phyloP scores from a whole-genome alignment of 495 filamentous ascomycete species.

The Penicillium nucicola region DNA sequence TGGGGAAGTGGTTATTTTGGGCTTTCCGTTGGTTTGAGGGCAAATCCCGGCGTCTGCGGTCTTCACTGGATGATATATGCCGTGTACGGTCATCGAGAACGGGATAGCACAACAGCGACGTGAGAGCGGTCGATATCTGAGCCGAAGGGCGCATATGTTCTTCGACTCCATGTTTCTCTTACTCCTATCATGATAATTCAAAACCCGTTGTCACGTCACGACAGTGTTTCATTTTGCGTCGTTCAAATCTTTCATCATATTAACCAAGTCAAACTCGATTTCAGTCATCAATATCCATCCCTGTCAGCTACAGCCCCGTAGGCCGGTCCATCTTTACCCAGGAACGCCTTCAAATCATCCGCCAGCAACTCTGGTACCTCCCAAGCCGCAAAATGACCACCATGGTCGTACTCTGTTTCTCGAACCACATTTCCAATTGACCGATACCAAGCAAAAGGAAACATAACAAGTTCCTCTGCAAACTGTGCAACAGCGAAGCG shows the following conservation, averaged over 20 bases:
- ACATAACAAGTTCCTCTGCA: slow-evolving; percentile 38
- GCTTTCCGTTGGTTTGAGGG: slow-evolving; percentile 26
- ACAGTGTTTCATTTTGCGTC: slow-evolving; percentile 34
- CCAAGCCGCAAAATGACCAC: slow-evolving; percentile 54
- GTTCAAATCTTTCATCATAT: not conserved
- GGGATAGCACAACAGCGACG: slow-evolving; percentile 16
- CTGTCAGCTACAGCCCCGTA: slow-evolving; percentile 34
- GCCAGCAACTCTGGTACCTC: slow-evolving; percentile 45
- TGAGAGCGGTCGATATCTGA: slow-evolving; percentile 11
- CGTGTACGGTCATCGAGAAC: slow-evolving; percentile 18
- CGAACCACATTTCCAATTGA: slow-evolving; percentile 40
- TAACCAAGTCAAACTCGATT: not conserved
- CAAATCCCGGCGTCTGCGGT: slow-evolving; percentile 28
- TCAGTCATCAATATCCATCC: slow-evolving; percentile 25
- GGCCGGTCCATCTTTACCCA: slow-evolving; percentile 41
- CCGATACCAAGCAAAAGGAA: slow-evolving; percentile 40
- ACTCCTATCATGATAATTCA: slow-evolving; percentile 30
- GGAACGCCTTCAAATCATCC: slow-evolving; percentile 38
- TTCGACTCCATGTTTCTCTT: slow-evolving; percentile 21
- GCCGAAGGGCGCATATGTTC: slow-evolving; percentile 6
- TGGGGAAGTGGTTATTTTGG: slow-evolving; percentile 20
- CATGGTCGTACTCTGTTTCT: slow-evolving; percentile 37
- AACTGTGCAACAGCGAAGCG: slow-evolving; percentile 44
- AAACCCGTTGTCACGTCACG: slow-evolving; percentile 30
- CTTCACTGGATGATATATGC: slow-evolving; percentile 30